Conservation (phyloP, 257 asterid genomes). For the Solanum tacnaense region DNA sequence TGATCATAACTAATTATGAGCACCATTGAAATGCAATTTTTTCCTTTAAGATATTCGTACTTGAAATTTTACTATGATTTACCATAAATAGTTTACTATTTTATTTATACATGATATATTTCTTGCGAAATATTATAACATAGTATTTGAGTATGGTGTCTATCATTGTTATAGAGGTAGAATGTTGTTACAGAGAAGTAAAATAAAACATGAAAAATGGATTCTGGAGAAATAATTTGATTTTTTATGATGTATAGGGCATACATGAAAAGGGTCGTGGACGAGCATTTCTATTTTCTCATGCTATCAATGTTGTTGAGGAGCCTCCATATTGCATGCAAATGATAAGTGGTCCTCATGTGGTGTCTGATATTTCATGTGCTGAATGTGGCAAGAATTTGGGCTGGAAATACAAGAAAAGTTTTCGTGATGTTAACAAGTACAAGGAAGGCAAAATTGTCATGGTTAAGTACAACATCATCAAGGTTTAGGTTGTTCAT, state of each 20-base stretch:
- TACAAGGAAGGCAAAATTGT: conserved; percentile 30
- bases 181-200: neutral
- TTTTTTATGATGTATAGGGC: neutral
- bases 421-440: neutral
- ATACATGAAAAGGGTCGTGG: neutral
- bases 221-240: neutral
- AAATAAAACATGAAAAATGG: neutral
- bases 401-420: conserved; percentile 31
- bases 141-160: neutral
- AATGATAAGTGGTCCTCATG: conserved; percentile 18
- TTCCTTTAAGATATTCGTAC: neutral
- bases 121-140: neutral
- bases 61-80: no score
- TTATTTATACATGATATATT: no score
- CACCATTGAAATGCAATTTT: neutral
- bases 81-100: no score
- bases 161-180: neutral
- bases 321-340: conserved; percentile 12
- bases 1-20: neutral
- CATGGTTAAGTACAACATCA: conserved; percentile 24
- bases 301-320: conserved; percentile 20
- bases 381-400: conserved; percentile 22
- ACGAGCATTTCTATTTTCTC: conserved; percentile 29
- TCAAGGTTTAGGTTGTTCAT: neutral
- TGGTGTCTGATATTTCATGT: conserved; percentile 24